Percentiles rank a stretch among this genome's conserved stretches.
Conservation (phyloP, 441 rosid species). For the Aquilaria agallochum region DNA sequence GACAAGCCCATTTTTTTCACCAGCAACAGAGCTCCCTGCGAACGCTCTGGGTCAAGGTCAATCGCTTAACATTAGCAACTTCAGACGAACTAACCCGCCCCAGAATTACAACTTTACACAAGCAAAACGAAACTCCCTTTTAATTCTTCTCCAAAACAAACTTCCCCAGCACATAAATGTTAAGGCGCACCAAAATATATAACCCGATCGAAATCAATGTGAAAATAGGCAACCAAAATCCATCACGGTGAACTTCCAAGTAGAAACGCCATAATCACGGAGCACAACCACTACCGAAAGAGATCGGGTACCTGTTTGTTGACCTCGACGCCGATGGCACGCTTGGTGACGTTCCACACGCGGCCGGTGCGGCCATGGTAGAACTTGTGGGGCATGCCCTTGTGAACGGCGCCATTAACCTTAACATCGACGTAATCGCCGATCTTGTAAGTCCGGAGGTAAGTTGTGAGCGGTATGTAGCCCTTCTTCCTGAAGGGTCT, state of each 20-base stretch:
- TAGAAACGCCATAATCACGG: not conserved
- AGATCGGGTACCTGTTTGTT: constrained; percentile 23
- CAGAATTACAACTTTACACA: not conserved
- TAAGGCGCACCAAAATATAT: too few species aligned
- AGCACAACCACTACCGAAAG: not conserved
- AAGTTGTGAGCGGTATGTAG: constrained; percentile 23
- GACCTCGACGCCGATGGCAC: constrained; percentile 27
- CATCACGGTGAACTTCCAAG: not conserved
- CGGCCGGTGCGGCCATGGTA: constrained; percentile 34
- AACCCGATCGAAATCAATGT: too few species aligned
- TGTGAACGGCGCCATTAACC: constrained; percentile 29
- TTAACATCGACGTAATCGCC: constrained; percentile 30
- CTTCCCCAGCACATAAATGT: too few species aligned
- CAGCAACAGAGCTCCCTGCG: not conserved
- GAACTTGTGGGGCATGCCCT: constrained; percentile 35
- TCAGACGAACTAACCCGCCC: not conserved
- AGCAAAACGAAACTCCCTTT: not conserved
- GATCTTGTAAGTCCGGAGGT: constrained; percentile 25
- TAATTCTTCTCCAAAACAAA: too few species aligned
- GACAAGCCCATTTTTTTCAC: not conserved
- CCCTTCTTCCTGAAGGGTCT: constrained; percentile 36
- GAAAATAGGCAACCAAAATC: not conserved
- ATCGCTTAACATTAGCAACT: not conserved
- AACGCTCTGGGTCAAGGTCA: too few species aligned
- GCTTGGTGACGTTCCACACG: constrained; percentile 35